Base-by-base conservation (phyloP, 441 rosid species). In the Erodium moschatum region DNA sequence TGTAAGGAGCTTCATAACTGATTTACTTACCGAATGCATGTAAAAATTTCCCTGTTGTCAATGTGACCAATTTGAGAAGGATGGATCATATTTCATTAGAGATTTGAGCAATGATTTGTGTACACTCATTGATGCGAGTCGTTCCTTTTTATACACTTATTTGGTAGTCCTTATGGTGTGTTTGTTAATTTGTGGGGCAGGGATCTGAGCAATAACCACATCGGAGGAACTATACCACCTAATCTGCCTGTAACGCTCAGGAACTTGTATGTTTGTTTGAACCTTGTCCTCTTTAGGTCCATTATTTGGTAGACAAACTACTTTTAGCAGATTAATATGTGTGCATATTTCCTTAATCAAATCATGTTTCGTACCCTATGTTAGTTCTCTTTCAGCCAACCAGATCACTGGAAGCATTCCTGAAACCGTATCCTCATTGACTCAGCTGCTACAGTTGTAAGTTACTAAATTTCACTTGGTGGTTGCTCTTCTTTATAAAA, bases 131-230 rank as follows among this genome's bases (percentile, higher is more conserved):
- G n/a, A n/a, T n/a, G n/a, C n/a, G n/a, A n/a, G n/a, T n/a, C n/a
- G n/a, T n/a, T n/a, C n/a, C n/a, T n/a, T n/a, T n/a, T n/a, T n/a
- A n/a, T n/a, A n/a, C n/a, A n/a, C n/a, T n/a, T n/a, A n/a, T n/a
- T n/a, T n/a, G n/a, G n/a, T n/a, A n/a, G n/a, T n/a, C n/a, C n/a
- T n/a, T n/a, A n/a, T 60, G 46, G 10, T 50, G n/a, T 33, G 29
- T 69, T 48, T 42, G 35, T 60, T 70, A 69, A 75, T 46, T 74
- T 60, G 21, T 67, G 76, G 69, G 72, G 72, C 92, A 94, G 99
- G 76, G 97, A 89, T 85, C 72, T 94, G 64, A 88, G 97, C 77
- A 75, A 83, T 82, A 94, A 94, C 79, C 89, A 78, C 69, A 87
- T 94, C 15, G 86, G 88, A 66, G 99, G 99, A 77, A 80, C 74